Evolutionary conservation across 1,284 basidiomycete species (phyloP), one percentile per base, ranked within the genome.

Genomic region (Microbotryum silenes-acaulis): DNA sequence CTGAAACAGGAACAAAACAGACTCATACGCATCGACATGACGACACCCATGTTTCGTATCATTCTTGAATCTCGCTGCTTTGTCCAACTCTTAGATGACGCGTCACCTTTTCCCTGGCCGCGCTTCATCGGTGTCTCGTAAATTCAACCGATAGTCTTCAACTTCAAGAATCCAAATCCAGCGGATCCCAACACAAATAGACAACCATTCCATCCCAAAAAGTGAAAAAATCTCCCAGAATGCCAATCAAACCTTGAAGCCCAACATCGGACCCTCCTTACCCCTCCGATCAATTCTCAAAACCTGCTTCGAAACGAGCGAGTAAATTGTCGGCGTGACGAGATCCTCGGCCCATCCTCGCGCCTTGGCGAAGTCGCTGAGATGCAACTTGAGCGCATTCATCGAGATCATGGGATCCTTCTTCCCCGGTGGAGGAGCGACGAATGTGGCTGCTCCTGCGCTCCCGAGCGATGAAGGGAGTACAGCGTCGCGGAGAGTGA

Each of bases 301-400:
- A 2, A 70, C 51, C 29, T 50, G 49, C 52, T 65, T 67, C 25
- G 66, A 63, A 23, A 71, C 68, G 20, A 72, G 46, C 42, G 60
- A 54, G 50, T 71, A 72, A 18, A 72, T 64, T 18, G 69, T 66
- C 48, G 68, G 69, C 47, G 70, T 69, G 2, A 61, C 67, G 64
- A 70, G 58, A 33, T 68, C 66, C 12, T 68, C 69, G 29, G 60
- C 61, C 64, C 62, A 68, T 6, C 65, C 69, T 8, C 45, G 54
- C 46, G 20, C 37, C n/a, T 37, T 61, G 3, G 66, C 68, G 51
- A 61, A 67, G 20, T 47, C 54, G 6, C 62, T 60, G 18, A 71
- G 42, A n/a, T 59, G 56, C 14, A 55, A 37, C 29, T 71, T 71
- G 45, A 71, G 51, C 0, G 29, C 54, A 25, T 64, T 57, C 66